Evolutionary conservation across 768 basidiomycete species (phyloP).

Genomic region (Leccinum rimulosum): DNA sequence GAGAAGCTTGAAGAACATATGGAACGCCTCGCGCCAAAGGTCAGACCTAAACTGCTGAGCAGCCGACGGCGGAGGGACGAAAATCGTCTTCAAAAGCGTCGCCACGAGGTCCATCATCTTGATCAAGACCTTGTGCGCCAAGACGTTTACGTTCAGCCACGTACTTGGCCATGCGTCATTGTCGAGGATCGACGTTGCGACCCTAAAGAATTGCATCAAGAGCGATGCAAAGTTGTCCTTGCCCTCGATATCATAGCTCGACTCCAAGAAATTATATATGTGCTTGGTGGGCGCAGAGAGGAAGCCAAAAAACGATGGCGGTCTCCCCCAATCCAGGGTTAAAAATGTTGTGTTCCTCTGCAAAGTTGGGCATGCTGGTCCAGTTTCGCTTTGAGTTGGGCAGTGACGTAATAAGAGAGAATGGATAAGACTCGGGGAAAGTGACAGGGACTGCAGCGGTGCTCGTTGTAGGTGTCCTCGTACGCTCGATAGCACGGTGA

Average conservation of each 20-base stretch:
- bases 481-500: slow-evolving; percentile 66
- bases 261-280: slow-evolving; percentile 75
- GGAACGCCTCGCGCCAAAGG: slow-evolving; percentile 81
- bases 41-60: slow-evolving; percentile 67
- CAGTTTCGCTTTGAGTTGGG: slow-evolving; percentile 52
- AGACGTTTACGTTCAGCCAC: slow-evolving; percentile 89
- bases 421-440: slow-evolving; percentile 94
- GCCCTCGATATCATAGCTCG: slow-evolving; percentile 86
- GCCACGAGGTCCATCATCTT: slow-evolving; percentile 85
- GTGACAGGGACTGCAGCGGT: slow-evolving; percentile 67
- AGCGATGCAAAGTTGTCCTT: slow-evolving; percentile 70
- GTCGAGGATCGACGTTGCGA: slow-evolving; percentile 75
- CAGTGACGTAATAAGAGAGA: slow-evolving; percentile 70
- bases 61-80: slow-evolving; percentile 68
- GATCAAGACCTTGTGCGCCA: slow-evolving; percentile 84
- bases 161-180: slow-evolving; percentile 86
- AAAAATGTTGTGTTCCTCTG: slow-evolving; percentile 54
- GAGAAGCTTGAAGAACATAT: slow-evolving; percentile 79
- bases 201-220: slow-evolving; percentile 77
- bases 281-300: slow-evolving; percentile 77
- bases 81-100: slow-evolving; percentile 72
- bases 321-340: slow-evolving; percentile 84
- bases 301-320: slow-evolving; percentile 81
- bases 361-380: slow-evolving; percentile 37
- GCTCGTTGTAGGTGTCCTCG: slow-evolving; percentile 54